phyloP scores from a whole-genome alignment of 2,329 filamentous ascomycete species.

The Helotiales sp. region DNA sequence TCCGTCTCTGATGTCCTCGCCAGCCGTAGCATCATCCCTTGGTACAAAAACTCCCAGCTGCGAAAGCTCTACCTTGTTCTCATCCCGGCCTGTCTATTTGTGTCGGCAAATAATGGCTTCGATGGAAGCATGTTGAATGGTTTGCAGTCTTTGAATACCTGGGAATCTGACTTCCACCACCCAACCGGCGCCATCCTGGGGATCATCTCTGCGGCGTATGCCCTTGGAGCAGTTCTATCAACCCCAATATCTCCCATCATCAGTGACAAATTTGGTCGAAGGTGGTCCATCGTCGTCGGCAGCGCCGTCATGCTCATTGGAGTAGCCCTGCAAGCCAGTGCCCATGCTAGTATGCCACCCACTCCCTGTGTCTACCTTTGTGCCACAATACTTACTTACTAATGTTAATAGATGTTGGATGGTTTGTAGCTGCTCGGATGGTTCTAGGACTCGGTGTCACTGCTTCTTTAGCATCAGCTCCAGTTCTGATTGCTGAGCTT shows the following conservation, averaged over 20 bases:
- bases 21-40: no score
- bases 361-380: no score
- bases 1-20: no score
- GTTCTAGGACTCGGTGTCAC: not conserved
- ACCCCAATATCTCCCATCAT: not conserved
- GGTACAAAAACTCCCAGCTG: not conserved
- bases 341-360: no score
- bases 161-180: slow-evolving; percentile 1
- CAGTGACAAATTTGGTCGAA: not conserved
- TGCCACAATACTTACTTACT: no score
- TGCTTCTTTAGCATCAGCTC: not conserved
- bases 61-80: slow-evolving; percentile 1
- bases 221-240: not conserved
- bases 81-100: not conserved
- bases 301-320: not conserved
- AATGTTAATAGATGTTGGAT: not conserved
- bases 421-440: slow-evolving; percentile 1
- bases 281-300: not conserved
- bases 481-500: slow-evolving; percentile 1
- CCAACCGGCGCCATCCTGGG: not conserved
- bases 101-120: slow-evolving; percentile 2
- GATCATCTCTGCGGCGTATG: not conserved
- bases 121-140: slow-evolving; percentile 8
- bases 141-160: slow-evolving; percentile 1
- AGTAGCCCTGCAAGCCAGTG: slow-evolving; percentile 3